phyloP scores from a whole-genome alignment of 1,284 basidiomycete species.

The Pisolithus thermaeus region DNA sequence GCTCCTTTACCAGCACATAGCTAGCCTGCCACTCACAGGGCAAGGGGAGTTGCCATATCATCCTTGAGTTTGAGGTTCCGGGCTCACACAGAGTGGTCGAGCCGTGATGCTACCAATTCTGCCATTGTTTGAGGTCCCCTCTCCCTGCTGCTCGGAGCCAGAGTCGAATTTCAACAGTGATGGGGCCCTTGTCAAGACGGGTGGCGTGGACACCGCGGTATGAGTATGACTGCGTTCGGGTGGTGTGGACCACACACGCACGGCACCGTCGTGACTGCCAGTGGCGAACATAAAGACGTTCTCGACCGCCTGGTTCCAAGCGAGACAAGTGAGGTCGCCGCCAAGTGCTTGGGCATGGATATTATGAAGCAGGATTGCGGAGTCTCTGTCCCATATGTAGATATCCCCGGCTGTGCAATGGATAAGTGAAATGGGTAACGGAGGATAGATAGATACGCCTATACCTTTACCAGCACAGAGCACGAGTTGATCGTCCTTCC shows the following conservation, averaged over 20 bases:
- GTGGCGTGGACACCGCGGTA: neutral
- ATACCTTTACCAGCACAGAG: slow-evolving; percentile 66
- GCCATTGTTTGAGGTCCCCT: no score
- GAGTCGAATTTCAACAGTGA: neutral
- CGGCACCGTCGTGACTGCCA: slow-evolving; percentile 62
- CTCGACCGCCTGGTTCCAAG: slow-evolving; percentile 61
- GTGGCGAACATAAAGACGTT: slow-evolving; percentile 70
- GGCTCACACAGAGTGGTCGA: slow-evolving; percentile 3
- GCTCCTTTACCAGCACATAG: neutral
- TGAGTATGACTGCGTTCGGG: neutral
- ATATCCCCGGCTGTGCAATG: slow-evolving; percentile 55
- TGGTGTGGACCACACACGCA: slow-evolving; percentile 53
- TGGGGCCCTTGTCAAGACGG: neutral
- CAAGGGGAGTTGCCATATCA: neutral
- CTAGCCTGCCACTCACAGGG: neutral
- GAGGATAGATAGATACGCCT: slow-evolving; percentile 9
- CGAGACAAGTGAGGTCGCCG: slow-evolving; percentile 66
- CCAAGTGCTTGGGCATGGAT: slow-evolving; percentile 53
- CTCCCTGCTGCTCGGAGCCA: neutral
- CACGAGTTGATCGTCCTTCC: slow-evolving; percentile 63
- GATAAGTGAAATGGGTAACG: neutral
- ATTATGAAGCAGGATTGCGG: slow-evolving; percentile 57
- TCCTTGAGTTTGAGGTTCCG: neutral
- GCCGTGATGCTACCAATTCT: slow-evolving; percentile 5
- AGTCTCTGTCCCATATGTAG: slow-evolving; percentile 72